Evolutionary conservation across 225 moss, liverwort and hornwort species (phyloP).

Genomic region (Pleurozium schreberi): DNA sequence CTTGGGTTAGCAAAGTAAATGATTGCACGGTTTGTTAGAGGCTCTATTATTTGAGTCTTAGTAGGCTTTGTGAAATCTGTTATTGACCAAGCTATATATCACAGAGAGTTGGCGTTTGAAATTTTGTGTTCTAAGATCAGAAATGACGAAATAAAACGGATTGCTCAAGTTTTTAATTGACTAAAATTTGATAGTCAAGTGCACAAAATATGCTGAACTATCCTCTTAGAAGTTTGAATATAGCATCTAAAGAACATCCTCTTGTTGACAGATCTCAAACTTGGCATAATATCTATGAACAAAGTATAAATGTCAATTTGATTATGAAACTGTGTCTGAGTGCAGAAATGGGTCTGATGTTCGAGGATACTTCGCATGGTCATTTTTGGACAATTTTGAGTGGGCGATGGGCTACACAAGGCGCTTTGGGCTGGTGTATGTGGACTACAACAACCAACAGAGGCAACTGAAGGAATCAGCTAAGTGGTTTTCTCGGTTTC

Average conservation of each 20-base stretch:
- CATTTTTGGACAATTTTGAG: constrained; percentile 80
- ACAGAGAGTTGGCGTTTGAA: not conserved
- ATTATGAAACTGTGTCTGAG: not conserved
- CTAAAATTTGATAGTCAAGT: not conserved
- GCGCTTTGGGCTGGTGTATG: constrained; percentile 61
- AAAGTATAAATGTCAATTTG: not conserved
- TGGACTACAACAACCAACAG: constrained; percentile 47
- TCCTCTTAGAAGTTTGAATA: not conserved
- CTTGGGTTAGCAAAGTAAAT: not conserved
- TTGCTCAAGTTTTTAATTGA: not conserved
- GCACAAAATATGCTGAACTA: not conserved
- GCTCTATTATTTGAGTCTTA: not conserved
- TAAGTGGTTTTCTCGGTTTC: constrained; percentile 50
- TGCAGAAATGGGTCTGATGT: constrained; percentile 81
- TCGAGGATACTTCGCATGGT: constrained; percentile 78
- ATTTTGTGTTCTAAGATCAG: not conserved
- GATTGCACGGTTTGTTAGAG: not conserved
- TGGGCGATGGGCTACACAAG: constrained; percentile 54
- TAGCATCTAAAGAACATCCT: not conserved
- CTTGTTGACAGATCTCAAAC: not conserved
- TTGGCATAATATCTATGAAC: not conserved
- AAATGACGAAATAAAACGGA: not conserved
- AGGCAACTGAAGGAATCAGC: constrained; percentile 66
- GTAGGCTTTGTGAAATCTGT: not conserved
- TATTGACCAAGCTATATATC: not conserved